Evolutionary conservation across 2,329 filamentous ascomycete genomes (phyloP).

Genomic region (Endoconidiophora laricicola): DNA sequence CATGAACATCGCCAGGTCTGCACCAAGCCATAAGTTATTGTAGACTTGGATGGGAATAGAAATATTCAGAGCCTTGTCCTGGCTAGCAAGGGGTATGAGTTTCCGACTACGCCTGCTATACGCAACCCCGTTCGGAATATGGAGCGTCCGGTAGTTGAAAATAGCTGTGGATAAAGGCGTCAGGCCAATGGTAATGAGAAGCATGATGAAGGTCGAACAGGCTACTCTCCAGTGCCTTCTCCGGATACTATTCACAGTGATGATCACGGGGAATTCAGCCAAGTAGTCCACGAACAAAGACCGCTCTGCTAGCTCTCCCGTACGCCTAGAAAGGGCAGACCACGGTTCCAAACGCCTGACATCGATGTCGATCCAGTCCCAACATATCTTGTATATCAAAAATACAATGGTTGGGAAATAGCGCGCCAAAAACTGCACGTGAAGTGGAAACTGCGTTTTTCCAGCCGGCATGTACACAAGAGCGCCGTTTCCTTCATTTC

Average conservation of each 20-base stretch:
- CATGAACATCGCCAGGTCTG: too few relatives aligned
- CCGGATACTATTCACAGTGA: slow-evolving; percentile 19
- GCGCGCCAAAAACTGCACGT: slow-evolving; percentile 10
- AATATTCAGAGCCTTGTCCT: slow-evolving; percentile 12
- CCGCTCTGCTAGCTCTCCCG: slow-evolving; percentile 26
- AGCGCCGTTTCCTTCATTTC: slow-evolving; percentile 26
- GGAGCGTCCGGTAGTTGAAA: slow-evolving; percentile 20
- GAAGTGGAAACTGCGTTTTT: slow-evolving; percentile 21
- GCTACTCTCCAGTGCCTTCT: slow-evolving; percentile 37
- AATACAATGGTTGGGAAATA: slow-evolving; percentile 33
- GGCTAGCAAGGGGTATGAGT: slow-evolving; percentile 1
- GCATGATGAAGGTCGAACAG: slow-evolving; percentile 27
- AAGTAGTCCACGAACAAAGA: slow-evolving; percentile 39
- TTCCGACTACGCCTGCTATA: too few relatives aligned
- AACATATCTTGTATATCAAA: slow-evolving; percentile 36
- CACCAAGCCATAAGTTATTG: neutral
- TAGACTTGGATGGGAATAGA: slow-evolving; percentile 15
- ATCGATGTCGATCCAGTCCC: slow-evolving; percentile 44
- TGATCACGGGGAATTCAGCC: slow-evolving; percentile 20
- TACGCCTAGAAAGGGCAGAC: slow-evolving; percentile 33
- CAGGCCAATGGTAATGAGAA: slow-evolving; percentile 36
- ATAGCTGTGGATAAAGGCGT: slow-evolving; percentile 39
- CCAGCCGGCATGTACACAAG: slow-evolving; percentile 18
- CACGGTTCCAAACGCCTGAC: slow-evolving; percentile 42
- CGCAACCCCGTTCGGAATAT: slow-evolving; percentile 1